These are phyloP conservation scores for Venustampulla echinocandica DNA, from an alignment of 495 filamentous ascomycete genomes.

Conservation along the genomic window DNA sequence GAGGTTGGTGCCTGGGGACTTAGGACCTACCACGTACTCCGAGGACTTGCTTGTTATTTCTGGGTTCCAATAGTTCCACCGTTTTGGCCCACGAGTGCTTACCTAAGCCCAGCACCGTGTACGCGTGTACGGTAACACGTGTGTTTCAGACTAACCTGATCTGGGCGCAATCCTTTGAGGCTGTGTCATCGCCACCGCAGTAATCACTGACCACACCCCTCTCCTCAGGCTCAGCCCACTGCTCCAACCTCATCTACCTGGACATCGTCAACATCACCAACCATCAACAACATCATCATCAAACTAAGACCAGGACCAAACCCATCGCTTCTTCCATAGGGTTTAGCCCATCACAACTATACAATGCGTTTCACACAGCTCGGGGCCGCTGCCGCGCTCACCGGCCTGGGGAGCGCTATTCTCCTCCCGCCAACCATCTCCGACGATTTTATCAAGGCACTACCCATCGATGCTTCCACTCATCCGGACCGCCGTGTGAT, in stretches of 20 bases:
- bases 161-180: neutral
- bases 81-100: too few species aligned
- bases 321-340: neutral
- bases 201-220: slow-evolving; percentile 6
- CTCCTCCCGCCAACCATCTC: slow-evolving; percentile 19
- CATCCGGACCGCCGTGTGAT: slow-evolving; percentile 6
- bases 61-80: too few species aligned
- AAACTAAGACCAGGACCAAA: neutral
- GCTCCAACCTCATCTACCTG: too few species aligned
- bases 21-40: too few species aligned
- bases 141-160: neutral
- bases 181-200: neutral
- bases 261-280: slow-evolving; percentile 6
- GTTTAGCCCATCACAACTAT: neutral
- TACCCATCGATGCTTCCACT: slow-evolving; percentile 16
- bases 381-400: slow-evolving; percentile 4
- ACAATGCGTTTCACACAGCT: slow-evolving; percentile 20
- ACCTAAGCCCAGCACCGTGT: too few species aligned
- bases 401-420: slow-evolving; percentile 11
- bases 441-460: slow-evolving; percentile 12
- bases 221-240: too few species aligned
- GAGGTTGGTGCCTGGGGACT: too few species aligned
- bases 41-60: too few species aligned
- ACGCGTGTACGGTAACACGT: neutral
- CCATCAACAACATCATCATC: neutral